Evolutionary conservation across 768 basidiomycete genomes (phyloP), one percentile per base, ranked within the genome.

Genomic region (Lentinula raphanica): DNA sequence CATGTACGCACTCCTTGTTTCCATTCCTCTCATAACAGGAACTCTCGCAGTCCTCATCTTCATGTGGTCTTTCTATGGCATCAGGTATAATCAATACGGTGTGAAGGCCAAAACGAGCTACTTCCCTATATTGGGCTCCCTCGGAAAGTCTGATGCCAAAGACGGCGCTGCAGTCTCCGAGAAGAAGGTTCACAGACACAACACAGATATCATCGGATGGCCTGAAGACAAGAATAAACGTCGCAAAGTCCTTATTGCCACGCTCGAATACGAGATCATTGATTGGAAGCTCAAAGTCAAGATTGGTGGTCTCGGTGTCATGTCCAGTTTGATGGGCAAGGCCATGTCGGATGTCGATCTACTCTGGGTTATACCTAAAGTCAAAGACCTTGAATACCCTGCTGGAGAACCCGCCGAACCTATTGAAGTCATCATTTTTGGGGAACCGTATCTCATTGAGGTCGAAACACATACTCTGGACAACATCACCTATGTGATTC

Each of bases 231-330:
- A 87, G 75, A 81, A 87, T 67, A 97, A 96, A 73, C 85, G 94
- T 48, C 81, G 94, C 69, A 92, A 90, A 71, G 92, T 95, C 31
- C 81, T 97, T 45, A 97, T 97, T 60, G 77, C 94, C 15, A 96
- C 94, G 0, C 79, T 97, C 51, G 94, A 97, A 73, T 97, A 97
- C 72, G 94, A 97, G 71, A 91, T 97, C 68, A 86, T 97, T 67
- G 94, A 97, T 69, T 97, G 94, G 94, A 95, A 95, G 74, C 73
- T 95, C 60, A 97, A 97, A 72, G 94, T 97, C 78, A 96, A 96
- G 79, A 96, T 96, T 63, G 94, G 94, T 75, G 94, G 94, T 73
- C 80, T 97, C 23, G 94, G 94, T 79, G 94, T 96, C 76, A 97
- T 97, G 94, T 96, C 94, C 4, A 88, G 87, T 72, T 77, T 97